These are phyloP conservation scores for Melaleuca alternifolia DNA, from an alignment of 345 rosid genomes.

Conservation along the genomic window DNA sequence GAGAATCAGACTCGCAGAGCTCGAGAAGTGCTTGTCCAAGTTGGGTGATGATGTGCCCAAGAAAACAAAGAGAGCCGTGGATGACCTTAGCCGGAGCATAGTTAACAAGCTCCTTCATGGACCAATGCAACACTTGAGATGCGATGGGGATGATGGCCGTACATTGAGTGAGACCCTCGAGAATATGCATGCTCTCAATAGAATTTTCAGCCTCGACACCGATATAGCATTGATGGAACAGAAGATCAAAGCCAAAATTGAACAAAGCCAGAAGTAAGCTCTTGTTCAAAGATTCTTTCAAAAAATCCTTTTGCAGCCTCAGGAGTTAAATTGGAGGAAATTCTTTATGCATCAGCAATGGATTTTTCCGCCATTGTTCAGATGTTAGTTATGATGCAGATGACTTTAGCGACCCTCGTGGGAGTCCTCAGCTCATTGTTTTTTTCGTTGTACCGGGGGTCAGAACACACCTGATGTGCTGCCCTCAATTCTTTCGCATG, in stretches of 20 bases:
- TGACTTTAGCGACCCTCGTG: neutral
- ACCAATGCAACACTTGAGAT: slow-evolving; percentile 98
- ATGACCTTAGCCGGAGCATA: slow-evolving; percentile 85
- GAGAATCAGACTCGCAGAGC: slow-evolving; percentile 68
- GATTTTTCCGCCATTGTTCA: neutral
- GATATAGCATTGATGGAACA: slow-evolving; percentile 63
- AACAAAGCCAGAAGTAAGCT: slow-evolving; percentile 40
- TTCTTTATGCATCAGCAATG: slow-evolving; percentile 1
- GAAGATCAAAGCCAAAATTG: slow-evolving; percentile 71
- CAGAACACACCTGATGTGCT: neutral
- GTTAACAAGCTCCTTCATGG: slow-evolving; percentile 95
- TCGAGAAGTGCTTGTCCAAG: slow-evolving; percentile 85
- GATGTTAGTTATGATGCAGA: neutral
- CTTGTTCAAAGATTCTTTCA: neutral
- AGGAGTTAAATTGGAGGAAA: slow-evolving; percentile 10
- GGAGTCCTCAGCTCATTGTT: neutral
- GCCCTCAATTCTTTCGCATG: neutral
- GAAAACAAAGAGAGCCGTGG: slow-evolving; percentile 77
- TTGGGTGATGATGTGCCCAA: slow-evolving; percentile 87
- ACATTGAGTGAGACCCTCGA: slow-evolving; percentile 79
- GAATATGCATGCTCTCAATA: slow-evolving; percentile 95
- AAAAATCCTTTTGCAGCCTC: neutral
- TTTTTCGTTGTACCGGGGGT: neutral
- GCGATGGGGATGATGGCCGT: slow-evolving; percentile 75
- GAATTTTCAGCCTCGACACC: slow-evolving; percentile 86